A percentile compares a stretch with the other conserved stretches of the same genome.
phyloP scores from a whole-genome alignment of 2,329 filamentous ascomycete genomes.

The Fusarium continuum region DNA sequence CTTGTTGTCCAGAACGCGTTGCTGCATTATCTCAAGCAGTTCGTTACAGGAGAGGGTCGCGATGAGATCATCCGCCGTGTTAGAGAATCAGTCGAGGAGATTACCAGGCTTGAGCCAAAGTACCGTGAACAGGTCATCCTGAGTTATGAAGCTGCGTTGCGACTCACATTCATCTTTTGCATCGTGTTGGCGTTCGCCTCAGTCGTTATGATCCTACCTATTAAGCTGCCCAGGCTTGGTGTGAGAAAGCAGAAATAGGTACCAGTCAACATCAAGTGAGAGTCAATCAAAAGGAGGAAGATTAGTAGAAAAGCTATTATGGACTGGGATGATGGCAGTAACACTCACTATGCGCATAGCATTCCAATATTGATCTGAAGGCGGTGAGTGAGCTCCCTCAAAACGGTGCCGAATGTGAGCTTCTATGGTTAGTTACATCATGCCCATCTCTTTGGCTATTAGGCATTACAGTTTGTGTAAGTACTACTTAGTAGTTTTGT shows the following conservation, averaged over 20 bases:
- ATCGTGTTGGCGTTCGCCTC: constrained; percentile 58
- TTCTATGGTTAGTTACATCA: too few relatives aligned
- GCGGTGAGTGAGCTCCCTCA: too few relatives aligned
- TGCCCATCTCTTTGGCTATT: too few relatives aligned
- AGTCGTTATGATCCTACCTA: constrained; percentile 57
- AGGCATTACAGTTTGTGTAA: too few relatives aligned
- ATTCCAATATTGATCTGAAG: too few relatives aligned
- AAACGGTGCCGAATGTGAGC: too few relatives aligned
- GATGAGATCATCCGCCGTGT: constrained; percentile 62
- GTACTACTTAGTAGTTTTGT: too few relatives aligned
- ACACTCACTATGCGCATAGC: too few relatives aligned
- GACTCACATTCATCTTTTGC: constrained; percentile 57
- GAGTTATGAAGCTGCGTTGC: constrained; percentile 63
- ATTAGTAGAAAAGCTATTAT: too few relatives aligned
- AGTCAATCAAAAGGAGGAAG: background rate
- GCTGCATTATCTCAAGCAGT: constrained; percentile 63
- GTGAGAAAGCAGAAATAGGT: constrained; percentile 47
- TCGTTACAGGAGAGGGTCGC: constrained; percentile 68
- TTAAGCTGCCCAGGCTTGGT: constrained; percentile 64
- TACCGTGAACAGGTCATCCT: constrained; percentile 64
- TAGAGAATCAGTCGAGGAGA: constrained; percentile 63
- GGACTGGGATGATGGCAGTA: too few relatives aligned
- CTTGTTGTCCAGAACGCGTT: constrained; percentile 79
- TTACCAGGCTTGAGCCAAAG: constrained; percentile 54
- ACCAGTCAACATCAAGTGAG: background rate